Evolutionary conservation across 2,329 filamentous ascomycete genomes (phyloP), one percentile per base, ranked within the genome.

Genomic region (Fusarium penzigii): DNA sequence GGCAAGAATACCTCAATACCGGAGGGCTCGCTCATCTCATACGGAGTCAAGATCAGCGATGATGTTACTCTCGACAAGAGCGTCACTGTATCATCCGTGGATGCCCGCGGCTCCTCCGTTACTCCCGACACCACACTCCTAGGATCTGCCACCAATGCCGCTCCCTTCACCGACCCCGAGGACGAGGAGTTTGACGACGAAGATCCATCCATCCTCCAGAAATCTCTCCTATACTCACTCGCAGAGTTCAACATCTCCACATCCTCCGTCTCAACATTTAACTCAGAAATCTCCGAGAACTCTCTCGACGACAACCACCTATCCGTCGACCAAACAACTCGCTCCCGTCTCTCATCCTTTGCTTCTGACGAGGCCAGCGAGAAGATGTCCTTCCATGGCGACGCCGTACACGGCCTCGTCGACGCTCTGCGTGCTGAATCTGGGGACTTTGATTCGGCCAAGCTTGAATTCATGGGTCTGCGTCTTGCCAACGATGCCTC

Each of bases 401-500:
- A 97, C 66, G 93, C 93, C 25, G 89, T 93, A 3, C 80, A 86
- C 58, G 93, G 90, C 55, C 82, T 97, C n/a, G 81, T 92, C 56
- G 92, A 97, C 65, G 89, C 91, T 20, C 79, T 97, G 40, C 87
- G 88, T 46, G 88, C 86, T 17, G 84, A 86, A 12, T 82, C 84
- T 13, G 83, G 85, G 11, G 90, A 95, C 68, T 94, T 96, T 58
- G 92, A 96, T 65, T 79, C 79, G 3, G 83, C 84, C 45, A 91
- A 93, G 69, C 83, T 97, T 34, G 94, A 99, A 70, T 89, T 99
- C 57, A 96, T 92, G 77, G 90, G 91, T 43, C 79, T 97, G n/a
- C 88, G 93, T 11, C 90, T 99, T 70, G 88, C 87, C 49, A 90
- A 89, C 65, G 91, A 97, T 65, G 94, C 94, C 3, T 92, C 91